Conservation (phyloP, 805 yeast genomes). For the Ogataea glucozyma region DNA sequence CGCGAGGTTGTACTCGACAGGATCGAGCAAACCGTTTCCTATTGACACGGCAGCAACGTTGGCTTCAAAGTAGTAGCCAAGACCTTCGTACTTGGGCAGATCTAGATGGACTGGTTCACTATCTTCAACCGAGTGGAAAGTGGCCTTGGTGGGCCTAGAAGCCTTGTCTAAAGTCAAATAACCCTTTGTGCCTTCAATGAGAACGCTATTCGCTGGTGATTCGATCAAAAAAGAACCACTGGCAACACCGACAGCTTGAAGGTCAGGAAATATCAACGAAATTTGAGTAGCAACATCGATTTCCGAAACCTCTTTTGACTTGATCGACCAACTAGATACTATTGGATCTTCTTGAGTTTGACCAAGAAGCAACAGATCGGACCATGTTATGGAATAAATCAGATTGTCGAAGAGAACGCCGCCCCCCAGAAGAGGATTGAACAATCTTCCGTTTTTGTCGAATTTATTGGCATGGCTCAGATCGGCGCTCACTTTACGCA, state of each 20-base stretch:
- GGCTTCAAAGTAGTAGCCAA: slow-evolving; percentile 57
- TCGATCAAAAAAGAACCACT: slow-evolving; percentile 27
- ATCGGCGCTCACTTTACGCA: slow-evolving; percentile 46
- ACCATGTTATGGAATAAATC: slow-evolving; percentile 50
- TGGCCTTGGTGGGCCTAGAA: slow-evolving; percentile 30
- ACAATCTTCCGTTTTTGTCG: slow-evolving; percentile 30
- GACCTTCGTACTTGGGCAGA: slow-evolving; percentile 35
- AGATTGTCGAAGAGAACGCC: slow-evolving; percentile 61
- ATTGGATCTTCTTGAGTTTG: slow-evolving; percentile 25
- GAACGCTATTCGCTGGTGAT: slow-evolving; percentile 11
- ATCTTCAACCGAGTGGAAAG: slow-evolving; percentile 32
- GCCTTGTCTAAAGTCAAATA: slow-evolving; percentile 14
- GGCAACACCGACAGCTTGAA: slow-evolving; percentile 40
- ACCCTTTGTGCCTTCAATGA: slow-evolving; percentile 27
- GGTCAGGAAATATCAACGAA: slow-evolving; percentile 38
- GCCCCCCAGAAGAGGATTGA: slow-evolving; percentile 50
- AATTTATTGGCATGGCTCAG: slow-evolving; percentile 25
- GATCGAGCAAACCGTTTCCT: slow-evolving; percentile 38
- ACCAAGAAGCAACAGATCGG: slow-evolving; percentile 40
- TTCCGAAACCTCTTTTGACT: slow-evolving; percentile 36
- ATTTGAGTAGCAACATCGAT: slow-evolving; percentile 45
- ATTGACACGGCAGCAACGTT: slow-evolving; percentile 51
- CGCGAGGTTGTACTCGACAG: slow-evolving; percentile 36
- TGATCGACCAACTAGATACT: slow-evolving; percentile 33
- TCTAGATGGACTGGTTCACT: slow-evolving; percentile 21